Evolutionary conservation across 2,329 filamentous ascomycete species (phyloP).

Genomic region (Camillea tinctor): DNA sequence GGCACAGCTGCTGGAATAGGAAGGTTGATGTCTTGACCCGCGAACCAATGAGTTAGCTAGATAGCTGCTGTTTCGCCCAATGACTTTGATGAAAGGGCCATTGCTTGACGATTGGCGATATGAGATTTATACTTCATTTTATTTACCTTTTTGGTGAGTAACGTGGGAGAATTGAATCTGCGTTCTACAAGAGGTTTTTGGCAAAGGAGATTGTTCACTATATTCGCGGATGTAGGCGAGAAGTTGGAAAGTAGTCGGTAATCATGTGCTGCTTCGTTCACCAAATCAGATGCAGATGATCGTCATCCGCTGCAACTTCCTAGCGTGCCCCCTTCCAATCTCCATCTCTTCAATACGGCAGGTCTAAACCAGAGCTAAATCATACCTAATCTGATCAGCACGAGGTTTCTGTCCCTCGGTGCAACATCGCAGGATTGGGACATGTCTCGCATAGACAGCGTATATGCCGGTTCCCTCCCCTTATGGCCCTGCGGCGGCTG

Average conservation of each 20-base stretch:
- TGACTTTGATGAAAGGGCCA: neutral
- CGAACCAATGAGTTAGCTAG: conserved; percentile 9
- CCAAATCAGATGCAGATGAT: neutral
- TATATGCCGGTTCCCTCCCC: neutral
- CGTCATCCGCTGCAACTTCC: neutral
- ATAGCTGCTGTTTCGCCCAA: neutral
- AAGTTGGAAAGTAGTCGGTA: too few species aligned
- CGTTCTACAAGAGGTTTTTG: too few species aligned
- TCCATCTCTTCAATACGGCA: neutral
- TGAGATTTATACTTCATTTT: too few species aligned
- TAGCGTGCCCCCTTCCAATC: neutral
- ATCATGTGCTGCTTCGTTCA: neutral
- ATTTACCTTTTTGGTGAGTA: too few species aligned
- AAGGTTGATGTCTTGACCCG: conserved; percentile 11
- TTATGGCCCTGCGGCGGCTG: neutral
- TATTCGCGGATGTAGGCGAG: too few species aligned
- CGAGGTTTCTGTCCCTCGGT: neutral
- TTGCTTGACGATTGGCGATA: too few species aligned
- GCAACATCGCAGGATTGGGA: neutral
- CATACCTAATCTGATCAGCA: neutral
- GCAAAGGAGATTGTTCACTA: too few species aligned
- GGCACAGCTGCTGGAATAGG: conserved; percentile 15
- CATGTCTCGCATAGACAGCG: neutral
- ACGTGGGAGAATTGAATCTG: too few species aligned
- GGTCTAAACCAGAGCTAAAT: neutral